A percentile compares a stretch with the other conserved stretches of the same genome.
These are phyloP conservation scores for Penicilliopsis zonata DNA, from an alignment of 495 filamentous ascomycete genomes.

Conservation along the genomic window DNA sequence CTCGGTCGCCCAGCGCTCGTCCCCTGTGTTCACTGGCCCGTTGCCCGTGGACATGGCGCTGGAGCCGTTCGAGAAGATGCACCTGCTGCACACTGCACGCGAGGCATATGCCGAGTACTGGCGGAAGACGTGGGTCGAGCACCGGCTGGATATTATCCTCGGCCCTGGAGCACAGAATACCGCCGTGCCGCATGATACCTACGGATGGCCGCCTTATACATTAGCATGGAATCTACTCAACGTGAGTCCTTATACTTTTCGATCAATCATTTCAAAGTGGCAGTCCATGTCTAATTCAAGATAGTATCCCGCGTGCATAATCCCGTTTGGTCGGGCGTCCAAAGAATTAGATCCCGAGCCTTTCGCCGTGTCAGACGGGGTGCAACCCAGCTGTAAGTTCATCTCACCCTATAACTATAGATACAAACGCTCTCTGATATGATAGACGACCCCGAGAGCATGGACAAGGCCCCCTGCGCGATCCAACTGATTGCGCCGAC, in stretches of 20 bases:
- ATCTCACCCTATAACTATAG: not conserved
- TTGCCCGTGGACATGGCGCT: constrained; percentile 6
- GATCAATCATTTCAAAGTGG: not conserved
- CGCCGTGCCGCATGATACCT: constrained; percentile 33
- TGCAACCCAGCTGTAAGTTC: not conserved
- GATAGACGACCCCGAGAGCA: not conserved
- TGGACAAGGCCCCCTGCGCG: not conserved
- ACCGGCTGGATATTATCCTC: constrained; percentile 28
- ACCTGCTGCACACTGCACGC: constrained; percentile 15
- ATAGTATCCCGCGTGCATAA: constrained; percentile 20
- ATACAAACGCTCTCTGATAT: not conserved
- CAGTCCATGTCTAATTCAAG: not conserved
- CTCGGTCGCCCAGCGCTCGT: constrained; percentile 8
- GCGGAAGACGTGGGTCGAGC: constrained; percentile 18
- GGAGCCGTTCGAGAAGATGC: constrained; percentile 8
- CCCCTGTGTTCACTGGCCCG: constrained; percentile 5
- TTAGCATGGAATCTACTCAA: constrained; percentile 30
- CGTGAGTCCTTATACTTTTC: constrained; percentile 17
- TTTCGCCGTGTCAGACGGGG: not conserved
- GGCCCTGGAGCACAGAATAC: constrained; percentile 28
- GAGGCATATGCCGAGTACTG: constrained; percentile 11
- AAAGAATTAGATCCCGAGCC: not conserved
- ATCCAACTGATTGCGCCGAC: not conserved
- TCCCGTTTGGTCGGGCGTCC: constrained; percentile 11
- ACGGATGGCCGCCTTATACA: constrained; percentile 29